Conservation (phyloP, 345 rosid genomes). For the Raphanus raphanistrum region DNA sequence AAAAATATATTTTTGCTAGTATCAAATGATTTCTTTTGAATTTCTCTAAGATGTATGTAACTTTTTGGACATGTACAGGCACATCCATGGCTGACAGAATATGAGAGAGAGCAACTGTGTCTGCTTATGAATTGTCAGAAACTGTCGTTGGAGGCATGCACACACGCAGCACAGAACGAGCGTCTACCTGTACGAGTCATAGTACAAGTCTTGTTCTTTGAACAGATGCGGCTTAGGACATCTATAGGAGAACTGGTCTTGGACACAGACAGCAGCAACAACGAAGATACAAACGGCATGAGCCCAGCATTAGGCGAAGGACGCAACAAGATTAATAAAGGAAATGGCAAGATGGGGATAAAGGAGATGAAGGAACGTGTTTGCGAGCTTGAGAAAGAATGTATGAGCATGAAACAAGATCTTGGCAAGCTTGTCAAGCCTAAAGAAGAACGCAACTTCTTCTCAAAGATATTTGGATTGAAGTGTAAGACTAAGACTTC, state of each 20-base stretch:
- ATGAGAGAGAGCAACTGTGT: slow-evolving; percentile 76
- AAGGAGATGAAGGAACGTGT: slow-evolving; percentile 69
- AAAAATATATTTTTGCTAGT: not conserved
- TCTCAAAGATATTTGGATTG: slow-evolving; percentile 52
- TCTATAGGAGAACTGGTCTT: slow-evolving; percentile 68
- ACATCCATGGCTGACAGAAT: slow-evolving; percentile 85
- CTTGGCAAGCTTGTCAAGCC: slow-evolving; percentile 68
- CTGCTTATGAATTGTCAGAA: slow-evolving; percentile 85
- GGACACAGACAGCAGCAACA: slow-evolving; percentile 60
- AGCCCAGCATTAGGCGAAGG: slow-evolving; percentile 46
- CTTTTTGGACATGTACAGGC: slow-evolving; percentile 49
- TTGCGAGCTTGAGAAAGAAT: slow-evolving; percentile 75
- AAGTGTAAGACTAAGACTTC: slow-evolving; percentile 42
- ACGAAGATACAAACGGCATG: slow-evolving; percentile 47
- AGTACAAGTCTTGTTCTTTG: slow-evolving; percentile 88
- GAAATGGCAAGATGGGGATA: slow-evolving; percentile 33
- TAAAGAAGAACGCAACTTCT: slow-evolving; percentile 61
- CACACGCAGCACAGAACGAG: slow-evolving; percentile 94
- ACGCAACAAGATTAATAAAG: slow-evolving; percentile 31
- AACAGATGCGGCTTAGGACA: slow-evolving; percentile 82
- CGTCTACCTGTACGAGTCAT: slow-evolving; percentile 83
- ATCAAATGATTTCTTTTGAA: not conserved
- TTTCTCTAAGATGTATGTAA: not conserved
- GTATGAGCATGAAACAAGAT: slow-evolving; percentile 72
- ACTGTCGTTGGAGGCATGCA: slow-evolving; percentile 85